Percentiles rank a stretch among this genome's conserved stretches.
Evolutionary conservation across 2,329 filamentous ascomycete genomes (phyloP).

Genomic region (Colletotrichum graminicola): DNA sequence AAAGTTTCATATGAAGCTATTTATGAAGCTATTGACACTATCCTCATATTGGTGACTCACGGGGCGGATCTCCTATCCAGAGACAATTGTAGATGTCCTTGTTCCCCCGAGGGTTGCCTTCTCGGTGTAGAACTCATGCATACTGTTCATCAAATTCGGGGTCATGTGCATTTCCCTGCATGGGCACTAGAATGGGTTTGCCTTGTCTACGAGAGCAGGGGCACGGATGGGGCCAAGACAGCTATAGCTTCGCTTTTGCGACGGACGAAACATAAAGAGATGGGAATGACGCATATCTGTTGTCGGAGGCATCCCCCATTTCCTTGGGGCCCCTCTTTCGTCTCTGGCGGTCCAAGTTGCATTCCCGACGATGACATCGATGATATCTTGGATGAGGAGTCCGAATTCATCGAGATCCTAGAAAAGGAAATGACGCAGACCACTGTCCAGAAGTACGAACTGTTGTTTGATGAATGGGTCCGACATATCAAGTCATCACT

Average conservation of each 20-base stretch:
- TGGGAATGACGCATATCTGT: constrained; percentile 29
- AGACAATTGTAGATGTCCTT: constrained; percentile 15
- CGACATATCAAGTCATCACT: not conserved
- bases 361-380: not conserved
- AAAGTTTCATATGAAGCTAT: not conserved
- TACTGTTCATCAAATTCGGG: rapidly evolving
- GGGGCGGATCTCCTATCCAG: not conserved
- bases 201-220: not conserved
- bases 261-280: not conserved
- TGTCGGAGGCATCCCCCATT: not conserved
- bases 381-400: not conserved
- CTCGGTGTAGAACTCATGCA: not conserved
- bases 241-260: not conserved
- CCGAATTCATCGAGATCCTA: not conserved
- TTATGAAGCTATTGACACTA: not conserved
- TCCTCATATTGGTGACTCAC: not conserved
- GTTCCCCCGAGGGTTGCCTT: not conserved
- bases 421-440: not conserved
- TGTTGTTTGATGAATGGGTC: not conserved
- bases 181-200: not conserved
- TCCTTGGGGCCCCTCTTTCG: rapidly evolving
- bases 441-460: not conserved
- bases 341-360: too few relatives aligned
- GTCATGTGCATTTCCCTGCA: not conserved
- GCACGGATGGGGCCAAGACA: not conserved